Base-by-base conservation (phyloP, 495 filamentous ascomycete species). In the Podospora fimiseda region DNA sequence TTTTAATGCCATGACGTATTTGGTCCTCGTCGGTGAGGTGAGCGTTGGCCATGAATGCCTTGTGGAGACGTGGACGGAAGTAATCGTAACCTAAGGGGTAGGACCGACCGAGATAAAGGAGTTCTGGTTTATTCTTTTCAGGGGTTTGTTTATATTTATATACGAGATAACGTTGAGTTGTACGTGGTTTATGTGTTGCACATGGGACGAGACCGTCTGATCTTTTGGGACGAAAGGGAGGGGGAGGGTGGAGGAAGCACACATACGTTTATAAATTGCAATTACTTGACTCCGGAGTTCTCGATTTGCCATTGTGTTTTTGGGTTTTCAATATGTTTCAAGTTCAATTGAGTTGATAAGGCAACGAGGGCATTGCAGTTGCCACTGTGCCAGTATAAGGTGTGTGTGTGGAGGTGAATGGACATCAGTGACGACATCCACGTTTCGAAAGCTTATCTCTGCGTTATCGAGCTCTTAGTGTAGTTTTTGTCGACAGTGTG, bases 61-160 rank as follows among this genome's bases (percentile, higher is more conserved):
- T 78, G 70, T 95, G 92, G 11, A 96, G 74, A 18, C 90, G 80
- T 14, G 80, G 77, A 14, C 84, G 77, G 70, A 94, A 98, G 68
- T 89, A 97, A 37, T 77, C 68, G 63, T 87, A 95, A 15, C 94
- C 94, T 23, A 86, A 74, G 8, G 94, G 93, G 65, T 97, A 97
- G 36, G 90, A 84, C 21, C 83, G 80, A 43, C 93, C 93, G 27
- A 96, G 72, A 65, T 86, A 80, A 3, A 98, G 78, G 18, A 96
- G 81, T 56, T 95, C 90, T 93, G 56, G 27, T 33, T 33, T 6
- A 6, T 37, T 47, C 11, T 24, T 15, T 30, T n/a, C 23, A 21
- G 27, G 44, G 33, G 23, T 30, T n/a, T n/a, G n/a, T n/a, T n/a
- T n/a, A n/a, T n/a, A n/a, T n/a, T n/a, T n/a, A n/a, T n/a, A n/a